Evolutionary conservation across 73 alveolate species (phyloP), one percentile per base, ranked within the genome.

Genomic region (Symbiodinium natans): DNA sequence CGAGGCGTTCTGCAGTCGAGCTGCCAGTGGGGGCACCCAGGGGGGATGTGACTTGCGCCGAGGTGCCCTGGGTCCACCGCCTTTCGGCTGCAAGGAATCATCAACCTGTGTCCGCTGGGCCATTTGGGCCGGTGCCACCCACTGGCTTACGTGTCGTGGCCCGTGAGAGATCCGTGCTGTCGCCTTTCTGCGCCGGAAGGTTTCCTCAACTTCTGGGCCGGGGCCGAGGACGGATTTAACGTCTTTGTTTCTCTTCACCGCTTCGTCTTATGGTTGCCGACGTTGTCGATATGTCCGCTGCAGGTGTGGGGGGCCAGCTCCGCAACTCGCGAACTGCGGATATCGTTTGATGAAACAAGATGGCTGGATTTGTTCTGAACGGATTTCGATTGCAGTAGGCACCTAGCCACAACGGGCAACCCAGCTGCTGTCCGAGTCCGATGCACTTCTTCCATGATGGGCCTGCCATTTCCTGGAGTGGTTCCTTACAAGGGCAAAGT

Each of bases 1-100:
- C 89, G 80, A 90, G 97, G 95, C 59, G 34, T 10, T 17, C 17
- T 48, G 8, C 17, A 10, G 63, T 8, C 63, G 63, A 48, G 63
- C 17, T 17, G 8, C 63, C 75, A 56, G 27, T 56, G 75, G 75
- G 86, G 41, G 34, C 54, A 31, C 13, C 36, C 87, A 31, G 29
- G n/a, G n/a, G n/a, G n/a, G 34, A 23, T 34, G n/a, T 34, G 56
- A 39, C 33, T 19, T 39, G 31, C 54, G 8, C 48, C 33, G 25
- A 87, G 94, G 97, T 90, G 34, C 97, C 97, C n/a, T 90, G 97
- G 97, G 97, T 90, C 42, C 95, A 89, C 48, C 95, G 95, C 33
- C 10, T 3, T 48, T 41, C 13, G 75, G 75, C 75, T 41, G 40
- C 41, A n/a, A 59, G 33, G 13, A 13, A 46, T 6, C 59, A 9